Evolutionary conservation across 2,329 filamentous ascomycete species (phyloP), one percentile per base, ranked within the genome.

Genomic region (Myriosclerotinia duriaeana): DNA sequence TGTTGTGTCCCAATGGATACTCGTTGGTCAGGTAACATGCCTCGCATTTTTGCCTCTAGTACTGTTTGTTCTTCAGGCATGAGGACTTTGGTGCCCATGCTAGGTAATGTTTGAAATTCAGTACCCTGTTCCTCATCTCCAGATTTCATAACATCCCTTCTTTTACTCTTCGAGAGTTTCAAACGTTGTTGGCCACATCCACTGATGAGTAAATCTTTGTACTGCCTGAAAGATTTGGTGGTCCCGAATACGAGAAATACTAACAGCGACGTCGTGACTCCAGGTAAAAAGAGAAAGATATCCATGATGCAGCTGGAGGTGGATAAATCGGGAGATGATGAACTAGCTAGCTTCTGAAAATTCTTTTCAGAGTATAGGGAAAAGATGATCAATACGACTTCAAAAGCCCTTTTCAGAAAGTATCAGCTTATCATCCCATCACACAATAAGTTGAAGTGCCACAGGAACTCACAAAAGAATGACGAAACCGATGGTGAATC

Each of bases 401-500:
- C 77, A 60, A 80, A 80, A 52, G 74, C 66, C 5, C 77, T 76
- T 48, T 36, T 15, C 2, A 11, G n/a, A 6, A 38, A 34, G 42
- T 12, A n/a, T 46, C 14, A 60, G 44, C 52, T 71, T 59, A 70
- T 60, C 26, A 34, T 53, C 12, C 48, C 8, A n/a, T n/a, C 8
- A 61, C n/a, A 50, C 7, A 22, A 46, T 34, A 17, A 7, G 11
- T 9, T 30, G 20, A 11, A 22, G 5, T 0, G 12, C n/a, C 14
- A 65, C 14, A 34, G 15, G 50, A 26, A 64, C 40, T 46, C 11
- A 75, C 73, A 70, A 74, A 53, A 82, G 70, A 14, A 80, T 75
- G 3, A 78, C 65, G 66, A 82, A 82, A 2, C 76, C 80, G 15
- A 82, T 76, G 1, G 77, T 77, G 68, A 83, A 83, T 12, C 81